A percentile compares a stretch with the other conserved stretches of the same genome.
Evolutionary conservation across 2,329 filamentous ascomycete genomes (phyloP).

Genomic region (Fusarium burgessii): DNA sequence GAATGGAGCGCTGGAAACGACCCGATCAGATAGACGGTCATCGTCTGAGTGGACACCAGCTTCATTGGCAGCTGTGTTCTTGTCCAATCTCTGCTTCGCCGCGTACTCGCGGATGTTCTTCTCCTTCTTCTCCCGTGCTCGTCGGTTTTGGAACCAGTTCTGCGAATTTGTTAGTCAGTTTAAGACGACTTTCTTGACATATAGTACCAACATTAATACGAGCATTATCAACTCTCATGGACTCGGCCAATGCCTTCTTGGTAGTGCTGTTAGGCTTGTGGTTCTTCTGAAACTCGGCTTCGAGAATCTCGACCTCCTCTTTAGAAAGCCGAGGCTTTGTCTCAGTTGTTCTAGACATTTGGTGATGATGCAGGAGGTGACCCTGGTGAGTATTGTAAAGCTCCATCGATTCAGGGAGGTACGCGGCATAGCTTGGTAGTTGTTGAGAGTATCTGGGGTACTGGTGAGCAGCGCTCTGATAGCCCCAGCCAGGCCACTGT

Average conservation of each 20-base stretch:
- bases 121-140: conserved; percentile 74
- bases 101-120: conserved; percentile 62
- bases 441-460: conserved; percentile 52
- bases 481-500: conserved; percentile 54
- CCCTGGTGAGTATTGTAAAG: conserved; percentile 54
- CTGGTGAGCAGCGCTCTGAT: conserved; percentile 46
- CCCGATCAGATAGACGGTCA: conserved; percentile 52
- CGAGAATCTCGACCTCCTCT: conserved; percentile 69
- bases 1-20: conserved; percentile 57
- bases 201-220: conserved; percentile 68
- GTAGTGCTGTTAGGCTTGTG: conserved; percentile 72
- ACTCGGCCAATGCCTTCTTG: conserved; percentile 71
- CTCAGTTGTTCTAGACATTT: conserved; percentile 57
- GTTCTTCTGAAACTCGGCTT: conserved; percentile 72
- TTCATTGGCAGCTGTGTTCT: conserved; percentile 48
- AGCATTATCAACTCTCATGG: conserved; percentile 71
- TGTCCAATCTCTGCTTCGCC: conserved; percentile 54
- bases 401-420: conserved; percentile 55
- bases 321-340: conserved; percentile 68
- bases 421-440: conserved; percentile 51
- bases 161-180: conserved; percentile 54
- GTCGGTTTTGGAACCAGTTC: conserved; percentile 78
- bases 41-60: conserved; percentile 44
- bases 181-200: not conserved
- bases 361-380: conserved; percentile 53